A percentile compares a stretch with the other conserved stretches of the same genome.
Conservation (phyloP, 1,284 basidiomycete genomes). For the Fistulinella staudtii region DNA sequence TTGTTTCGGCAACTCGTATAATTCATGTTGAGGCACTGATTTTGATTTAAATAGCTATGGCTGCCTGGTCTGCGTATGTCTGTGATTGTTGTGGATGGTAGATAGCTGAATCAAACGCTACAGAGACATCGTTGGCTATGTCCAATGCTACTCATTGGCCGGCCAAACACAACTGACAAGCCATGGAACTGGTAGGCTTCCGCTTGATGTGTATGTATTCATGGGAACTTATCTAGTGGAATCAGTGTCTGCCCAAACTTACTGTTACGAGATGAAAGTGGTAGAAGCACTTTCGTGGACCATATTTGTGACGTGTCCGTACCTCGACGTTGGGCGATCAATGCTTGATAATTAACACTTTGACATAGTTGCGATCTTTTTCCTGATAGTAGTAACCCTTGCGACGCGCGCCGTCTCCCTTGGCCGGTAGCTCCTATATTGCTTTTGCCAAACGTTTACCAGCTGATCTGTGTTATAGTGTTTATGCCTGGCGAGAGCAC, state of each 20-base stretch:
- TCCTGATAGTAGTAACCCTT: slow-evolving; percentile 42
- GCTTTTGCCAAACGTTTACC: not conserved
- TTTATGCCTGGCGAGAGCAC: slow-evolving; percentile 47
- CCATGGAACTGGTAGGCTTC: slow-evolving; percentile 48
- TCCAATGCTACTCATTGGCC: slow-evolving; percentile 57
- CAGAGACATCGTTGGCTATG: slow-evolving; percentile 65
- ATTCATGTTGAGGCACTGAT: not conserved
- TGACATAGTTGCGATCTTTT: slow-evolving; percentile 40
- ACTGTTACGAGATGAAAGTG: slow-evolving; percentile 75
- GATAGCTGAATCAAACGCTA: slow-evolving; percentile 6
- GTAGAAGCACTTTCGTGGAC: slow-evolving; percentile 76
- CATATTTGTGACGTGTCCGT: slow-evolving; percentile 57
- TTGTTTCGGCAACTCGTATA: not conserved
- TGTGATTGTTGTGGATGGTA: not conserved
- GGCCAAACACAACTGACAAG: slow-evolving; percentile 48
- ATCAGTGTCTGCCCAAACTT: slow-evolving; percentile 51
- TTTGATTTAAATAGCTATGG: slow-evolving; percentile 51
- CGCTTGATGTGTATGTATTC: not conserved
- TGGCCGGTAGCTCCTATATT: slow-evolving; percentile 32
- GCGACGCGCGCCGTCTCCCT: slow-evolving; percentile 41
- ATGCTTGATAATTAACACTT: slow-evolving; percentile 36
- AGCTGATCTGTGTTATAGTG: slow-evolving; percentile 16
- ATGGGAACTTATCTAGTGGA: slow-evolving; percentile 5
- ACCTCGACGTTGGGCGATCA: slow-evolving; percentile 31
- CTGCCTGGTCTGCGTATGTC: slow-evolving; percentile 66